Evolutionary conservation across 2,329 filamentous ascomycete genomes (phyloP), one percentile per base, ranked within the genome.

Genomic region (Tolypocladium pustulatum): DNA sequence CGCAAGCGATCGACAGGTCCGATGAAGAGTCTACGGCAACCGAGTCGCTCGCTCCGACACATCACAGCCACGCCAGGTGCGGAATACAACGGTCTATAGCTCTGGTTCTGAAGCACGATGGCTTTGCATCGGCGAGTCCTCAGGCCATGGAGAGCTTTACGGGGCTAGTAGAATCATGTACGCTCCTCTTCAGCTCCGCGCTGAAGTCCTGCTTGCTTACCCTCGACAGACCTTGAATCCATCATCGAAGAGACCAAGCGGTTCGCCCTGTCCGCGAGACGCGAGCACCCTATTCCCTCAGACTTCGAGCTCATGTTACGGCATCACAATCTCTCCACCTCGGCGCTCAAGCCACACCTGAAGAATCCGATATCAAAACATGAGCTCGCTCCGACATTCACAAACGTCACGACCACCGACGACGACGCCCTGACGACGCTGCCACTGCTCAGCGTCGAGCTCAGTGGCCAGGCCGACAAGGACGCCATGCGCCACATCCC

Each of bases 71-170:
- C 60, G 71, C 71, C 8, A 66, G 72, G 58, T 59, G 60, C 22
- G 68, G 78, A 1, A 71, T 87, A 32, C 76, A 78, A 53, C 78
- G 83, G 56, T 80, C 82, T 13, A 80, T 87, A 58, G 79, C 77
- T 0, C 67, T 86, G 58, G 77, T 78, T 3, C 68, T 87, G 34
- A 71, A 80, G 49, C 79, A 85, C 61, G 79, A 85, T 41, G 84
- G 84, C 34, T 87, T 86, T 63, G 74, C 79, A 36, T 73, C 75
- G 32, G 78, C 83, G 17, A 78, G 74, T 0, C 75, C 76, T 9
- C 80, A 84, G 57, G 83, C 84, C 1, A 69, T 87, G 64, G 83
- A 86, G 67, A 79, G 79, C 62, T 81, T 87, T 51, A 77, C 81
- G 4, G 69, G 72, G 25, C 73, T 79, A 63, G 78, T 81, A 1